phyloP scores from a whole-genome alignment of 208 protist species.

The Endotrypanum monterogeii region DNA sequence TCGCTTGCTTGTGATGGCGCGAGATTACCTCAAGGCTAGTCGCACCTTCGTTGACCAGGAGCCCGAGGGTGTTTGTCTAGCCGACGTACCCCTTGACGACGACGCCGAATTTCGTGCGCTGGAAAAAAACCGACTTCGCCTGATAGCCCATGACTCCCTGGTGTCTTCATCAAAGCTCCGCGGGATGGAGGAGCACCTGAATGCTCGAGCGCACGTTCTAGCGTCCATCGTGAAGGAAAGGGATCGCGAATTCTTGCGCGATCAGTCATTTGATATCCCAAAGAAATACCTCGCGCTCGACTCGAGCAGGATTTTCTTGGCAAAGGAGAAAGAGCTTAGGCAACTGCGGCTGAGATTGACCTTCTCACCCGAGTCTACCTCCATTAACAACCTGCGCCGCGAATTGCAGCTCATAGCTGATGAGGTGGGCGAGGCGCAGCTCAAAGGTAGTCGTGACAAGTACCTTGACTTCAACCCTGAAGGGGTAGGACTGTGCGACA shows the following conservation, averaged over 20 bases:
- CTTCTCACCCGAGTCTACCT: constrained; percentile 24
- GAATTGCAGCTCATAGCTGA: constrained; percentile 57
- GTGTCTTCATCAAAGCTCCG: constrained; percentile 37
- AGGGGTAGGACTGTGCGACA: constrained; percentile 60
- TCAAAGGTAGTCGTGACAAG: constrained; percentile 45
- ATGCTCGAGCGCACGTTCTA: constrained; percentile 62
- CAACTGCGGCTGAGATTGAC: constrained; percentile 25
- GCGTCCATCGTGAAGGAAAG: constrained; percentile 49
- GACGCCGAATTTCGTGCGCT: constrained; percentile 49
- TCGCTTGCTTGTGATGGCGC: constrained; percentile 57
- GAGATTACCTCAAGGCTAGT: constrained; percentile 48
- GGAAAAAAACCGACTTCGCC: constrained; percentile 43
- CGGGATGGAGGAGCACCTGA: constrained; percentile 54
- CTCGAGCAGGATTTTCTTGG: constrained; percentile 41
- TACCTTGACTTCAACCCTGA: constrained; percentile 60
- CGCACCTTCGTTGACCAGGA: constrained; percentile 69
- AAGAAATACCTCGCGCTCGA: constrained; percentile 50
- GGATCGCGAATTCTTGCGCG: constrained; percentile 55
- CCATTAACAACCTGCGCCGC: constrained; percentile 33
- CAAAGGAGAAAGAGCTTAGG: constrained; percentile 53
- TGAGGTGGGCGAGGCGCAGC: constrained; percentile 44
- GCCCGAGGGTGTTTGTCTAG: constrained; percentile 66
- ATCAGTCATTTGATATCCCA: constrained; percentile 51
- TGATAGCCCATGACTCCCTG: constrained; percentile 34
- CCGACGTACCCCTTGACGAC: constrained; percentile 55